Percentiles rank a stretch among this genome's conserved stretches.
phyloP scores from a whole-genome alignment of 129 eudicot species.

The Flaveria bidentis region DNA sequence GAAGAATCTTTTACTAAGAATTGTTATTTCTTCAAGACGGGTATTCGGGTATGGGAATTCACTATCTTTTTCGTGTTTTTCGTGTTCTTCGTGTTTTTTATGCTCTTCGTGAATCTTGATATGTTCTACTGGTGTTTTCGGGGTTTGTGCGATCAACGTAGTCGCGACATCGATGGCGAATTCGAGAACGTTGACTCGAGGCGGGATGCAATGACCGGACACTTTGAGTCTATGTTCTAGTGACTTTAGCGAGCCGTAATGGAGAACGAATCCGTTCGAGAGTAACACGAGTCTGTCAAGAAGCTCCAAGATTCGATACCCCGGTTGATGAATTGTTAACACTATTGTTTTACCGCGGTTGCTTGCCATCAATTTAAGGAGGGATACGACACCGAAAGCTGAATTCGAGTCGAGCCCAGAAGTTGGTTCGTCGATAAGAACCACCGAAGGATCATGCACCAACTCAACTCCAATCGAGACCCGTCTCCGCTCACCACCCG shows the following conservation, averaged over 20 bases:
- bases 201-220: slow-evolving; percentile 64
- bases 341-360: slow-evolving; percentile 65
- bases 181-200: slow-evolving; percentile 85
- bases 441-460: slow-evolving; percentile 74
- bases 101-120: slow-evolving; percentile 2
- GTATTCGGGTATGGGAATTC: slow-evolving; percentile 49
- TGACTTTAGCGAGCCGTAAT: slow-evolving; percentile 64
- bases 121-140: slow-evolving; percentile 23
- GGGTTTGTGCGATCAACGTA: slow-evolving; percentile 42
- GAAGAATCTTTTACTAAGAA: slow-evolving; percentile 65
- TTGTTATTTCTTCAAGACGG: slow-evolving; percentile 50
- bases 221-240: slow-evolving; percentile 64
- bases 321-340: slow-evolving; percentile 91
- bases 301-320: slow-evolving; percentile 77
- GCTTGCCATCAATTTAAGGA: slow-evolving; percentile 61
- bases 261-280: slow-evolving; percentile 72
- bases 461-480: slow-evolving; percentile 89
- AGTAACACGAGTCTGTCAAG: slow-evolving; percentile 69
- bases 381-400: slow-evolving; percentile 67
- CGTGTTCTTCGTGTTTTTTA: not conserved
- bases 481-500: slow-evolving; percentile 90
- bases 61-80: not conserved
- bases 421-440: slow-evolving; percentile 88
- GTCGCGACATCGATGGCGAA: slow-evolving; percentile 69
- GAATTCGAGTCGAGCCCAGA: slow-evolving; percentile 87